Conservation (phyloP, 2,329 filamentous ascomycete species). For the Colletotrichum sidae region DNA sequence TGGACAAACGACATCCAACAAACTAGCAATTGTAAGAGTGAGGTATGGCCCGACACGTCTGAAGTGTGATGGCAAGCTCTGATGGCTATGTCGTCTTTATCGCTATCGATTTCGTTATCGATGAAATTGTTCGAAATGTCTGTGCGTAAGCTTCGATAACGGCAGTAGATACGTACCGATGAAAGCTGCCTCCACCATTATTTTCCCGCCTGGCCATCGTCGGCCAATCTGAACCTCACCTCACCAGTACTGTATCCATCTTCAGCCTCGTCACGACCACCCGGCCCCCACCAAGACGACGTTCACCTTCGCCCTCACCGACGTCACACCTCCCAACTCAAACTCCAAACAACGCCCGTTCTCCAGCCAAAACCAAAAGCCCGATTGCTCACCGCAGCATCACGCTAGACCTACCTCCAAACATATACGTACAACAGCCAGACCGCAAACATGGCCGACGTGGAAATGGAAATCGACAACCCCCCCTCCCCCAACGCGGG, state of each 20-base stretch:
- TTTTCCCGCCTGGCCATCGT: background rate
- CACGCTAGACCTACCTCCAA: background rate
- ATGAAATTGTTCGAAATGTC: background rate
- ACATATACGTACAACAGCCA: background rate
- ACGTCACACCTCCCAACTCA: background rate
- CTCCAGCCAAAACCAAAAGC: background rate
- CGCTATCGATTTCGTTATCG: too few species aligned
- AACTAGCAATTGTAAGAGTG: too few species aligned
- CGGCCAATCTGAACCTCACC: background rate
- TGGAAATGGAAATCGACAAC: slow-evolving; percentile 71
- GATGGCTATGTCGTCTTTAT: too few species aligned
- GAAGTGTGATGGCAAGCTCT: too few species aligned
- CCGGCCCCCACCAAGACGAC: slow-evolving; percentile 11
- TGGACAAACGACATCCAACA: too few species aligned
- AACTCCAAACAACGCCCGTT: background rate
- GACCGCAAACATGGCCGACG: slow-evolving; percentile 59
- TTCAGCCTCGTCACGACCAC: slow-evolving; percentile 22
- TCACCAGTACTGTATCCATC: background rate
- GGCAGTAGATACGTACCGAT: slow-evolving; percentile 12
- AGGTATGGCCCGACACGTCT: too few species aligned
- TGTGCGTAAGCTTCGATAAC: slow-evolving; percentile 23
- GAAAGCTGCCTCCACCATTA: background rate
- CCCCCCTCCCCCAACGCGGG: slow-evolving; percentile 44
- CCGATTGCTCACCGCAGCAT: background rate
- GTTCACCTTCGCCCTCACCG: slow-evolving; percentile 16